Base-by-base conservation (phyloP, 108 stramenopile genomes). In the Skeletonema menzelii region DNA sequence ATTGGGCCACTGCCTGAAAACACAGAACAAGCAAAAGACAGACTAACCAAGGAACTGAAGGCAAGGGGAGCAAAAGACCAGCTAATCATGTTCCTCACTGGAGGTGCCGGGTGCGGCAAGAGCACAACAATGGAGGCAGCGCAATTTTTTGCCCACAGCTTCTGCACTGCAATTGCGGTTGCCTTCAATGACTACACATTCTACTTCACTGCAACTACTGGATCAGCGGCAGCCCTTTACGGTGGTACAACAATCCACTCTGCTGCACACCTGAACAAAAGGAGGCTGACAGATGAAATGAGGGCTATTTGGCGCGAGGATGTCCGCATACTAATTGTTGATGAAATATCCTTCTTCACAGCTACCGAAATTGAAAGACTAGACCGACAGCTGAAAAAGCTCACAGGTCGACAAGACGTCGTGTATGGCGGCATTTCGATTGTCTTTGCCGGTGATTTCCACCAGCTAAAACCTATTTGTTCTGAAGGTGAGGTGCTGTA, bases 391-490 rank as follows among this genome's bases (percentile, higher is more conserved):
- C 62, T 63, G 0, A 35, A 63, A 37, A 14, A 20, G 8, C 17
- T 63, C 0, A 35, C 19, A 0, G 34, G 34, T 0, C 22, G 56
- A 2, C 0, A 4, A 4, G 3, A 34, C 1, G 2, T 12, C 5
- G 4, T 30, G 2, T 63, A 20, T 63, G 62, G 62, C 5, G 62
- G 62, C 4, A 6, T 63, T 11, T 63, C 62, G 15, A 34, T 63
- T 0, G 37, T 63, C 15, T 63, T 63, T 22, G 37, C 62, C 4
- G 62, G 65, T 3, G 65, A 66, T 7, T 66, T 66, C 44, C 65
- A 47, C 30, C 65, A 66, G 26, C 44, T 66, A 2, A 11, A 55
- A 31, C 65, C 65, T 14, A 31, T 66, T 2, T 44, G 64, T 44
- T n/a, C 24, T n/a, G 35, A 24, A 15, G 46, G 35, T 28, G 46